These are phyloP conservation scores for Takashimella koratensis DNA, from an alignment of 1,284 basidiomycete genomes.

Conservation along the genomic window DNA sequence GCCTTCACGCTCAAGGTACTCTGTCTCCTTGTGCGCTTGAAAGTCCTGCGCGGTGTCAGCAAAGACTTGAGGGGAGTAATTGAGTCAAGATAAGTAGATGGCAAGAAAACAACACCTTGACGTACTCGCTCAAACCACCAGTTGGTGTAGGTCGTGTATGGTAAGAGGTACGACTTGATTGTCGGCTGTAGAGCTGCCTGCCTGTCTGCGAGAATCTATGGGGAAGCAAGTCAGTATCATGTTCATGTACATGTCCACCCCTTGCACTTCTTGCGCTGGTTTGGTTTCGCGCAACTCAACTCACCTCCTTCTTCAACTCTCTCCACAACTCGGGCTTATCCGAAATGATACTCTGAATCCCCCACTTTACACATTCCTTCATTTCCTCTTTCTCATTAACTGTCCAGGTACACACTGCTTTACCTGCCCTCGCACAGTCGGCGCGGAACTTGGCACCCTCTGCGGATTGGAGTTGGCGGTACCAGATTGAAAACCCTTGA, in stretches of 20 bases:
- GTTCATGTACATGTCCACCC: background rate
- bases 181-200: constrained; percentile 29
- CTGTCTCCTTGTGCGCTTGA: constrained; percentile 37
- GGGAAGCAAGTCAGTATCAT: background rate
- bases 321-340: constrained; percentile 56
- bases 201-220: constrained; percentile 27
- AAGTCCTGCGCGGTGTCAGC: constrained; percentile 14
- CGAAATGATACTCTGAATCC: constrained; percentile 81
- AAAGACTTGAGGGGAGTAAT: background rate
- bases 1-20: constrained; percentile 47
- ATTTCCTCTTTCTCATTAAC: constrained; percentile 88
- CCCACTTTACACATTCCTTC: constrained; percentile 94
- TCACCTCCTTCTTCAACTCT: constrained; percentile 34
- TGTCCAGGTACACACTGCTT: constrained; percentile 70
- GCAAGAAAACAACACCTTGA: background rate
- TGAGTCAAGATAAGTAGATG: background rate
- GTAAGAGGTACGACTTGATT: constrained; percentile 25
- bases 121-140: constrained; percentile 37
- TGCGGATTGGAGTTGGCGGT: constrained; percentile 65
- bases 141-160: constrained; percentile 30
- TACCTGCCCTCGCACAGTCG: constrained; percentile 74
- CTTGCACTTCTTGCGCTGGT: background rate
- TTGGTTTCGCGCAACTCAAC: constrained; percentile 7
- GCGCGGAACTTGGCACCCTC: constrained; percentile 68
- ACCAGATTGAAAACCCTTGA: constrained; percentile 83